phyloP scores from a whole-genome alignment of 192 early-diverging fungal species.

The Umbelopsis sp. region DNA sequence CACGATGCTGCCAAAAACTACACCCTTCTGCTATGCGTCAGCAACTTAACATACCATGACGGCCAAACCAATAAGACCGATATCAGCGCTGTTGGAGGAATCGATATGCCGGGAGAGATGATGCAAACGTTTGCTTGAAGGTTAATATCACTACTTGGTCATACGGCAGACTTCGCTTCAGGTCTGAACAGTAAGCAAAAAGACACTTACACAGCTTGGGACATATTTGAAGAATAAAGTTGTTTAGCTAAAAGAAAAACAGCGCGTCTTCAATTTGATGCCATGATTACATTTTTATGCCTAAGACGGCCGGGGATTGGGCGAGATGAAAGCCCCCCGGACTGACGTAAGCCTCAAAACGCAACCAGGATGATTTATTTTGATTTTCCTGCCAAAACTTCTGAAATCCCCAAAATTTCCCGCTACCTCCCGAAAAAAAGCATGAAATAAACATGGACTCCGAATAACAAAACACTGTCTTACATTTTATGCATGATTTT shows the following conservation, averaged over 20 bases:
- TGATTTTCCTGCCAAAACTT: not conserved
- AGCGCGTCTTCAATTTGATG: constrained; percentile 9
- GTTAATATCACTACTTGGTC: constrained; percentile 14
- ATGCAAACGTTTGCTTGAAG: constrained; percentile 3
- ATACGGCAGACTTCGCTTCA: not conserved
- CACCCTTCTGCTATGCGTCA: not conserved
- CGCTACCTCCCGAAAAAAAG: constrained; percentile 9
- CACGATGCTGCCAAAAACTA: not conserved
- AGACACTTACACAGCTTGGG: constrained; percentile 13
- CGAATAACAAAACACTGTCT: not conserved
- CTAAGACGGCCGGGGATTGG: constrained; percentile 15
- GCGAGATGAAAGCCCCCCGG: constrained; percentile 16
- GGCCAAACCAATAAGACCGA: constrained; percentile 98
- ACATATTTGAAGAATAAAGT: constrained; percentile 9
- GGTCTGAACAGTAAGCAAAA: not conserved
- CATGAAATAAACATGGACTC: not conserved
- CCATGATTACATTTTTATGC: constrained; percentile 17
- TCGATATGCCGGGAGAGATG: constrained; percentile 10
- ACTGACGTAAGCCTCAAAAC: constrained; percentile 16
- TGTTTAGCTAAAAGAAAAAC: constrained; percentile 14
- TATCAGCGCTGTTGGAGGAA: constrained; percentile 73
- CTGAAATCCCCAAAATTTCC: constrained; percentile 20
- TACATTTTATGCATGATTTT: not conserved
- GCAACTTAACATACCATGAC: constrained; percentile 82
- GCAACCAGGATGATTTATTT: constrained; percentile 18